Conservation (phyloP, 2,329 filamentous ascomycete species). For the Chrysoporthe puriensis region DNA sequence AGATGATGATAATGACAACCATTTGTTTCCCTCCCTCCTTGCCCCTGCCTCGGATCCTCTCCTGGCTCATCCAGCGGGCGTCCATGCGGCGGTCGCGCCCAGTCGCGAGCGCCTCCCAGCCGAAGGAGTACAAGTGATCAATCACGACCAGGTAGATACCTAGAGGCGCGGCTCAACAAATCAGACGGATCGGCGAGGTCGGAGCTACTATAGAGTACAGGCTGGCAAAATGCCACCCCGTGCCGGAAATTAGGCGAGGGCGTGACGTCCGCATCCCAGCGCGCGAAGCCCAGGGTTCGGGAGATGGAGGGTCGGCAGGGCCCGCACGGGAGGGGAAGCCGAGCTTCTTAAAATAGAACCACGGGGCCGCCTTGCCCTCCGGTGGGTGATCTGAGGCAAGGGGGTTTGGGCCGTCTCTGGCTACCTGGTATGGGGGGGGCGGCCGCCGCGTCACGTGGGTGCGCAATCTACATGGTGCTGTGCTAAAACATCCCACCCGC, state of each 20-base stretch:
- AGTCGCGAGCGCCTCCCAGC: not conserved
- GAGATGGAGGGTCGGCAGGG: constrained; percentile 11
- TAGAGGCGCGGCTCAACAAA: too few relatives aligned
- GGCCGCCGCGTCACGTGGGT: constrained; percentile 9
- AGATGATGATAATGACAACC: constrained; percentile 28
- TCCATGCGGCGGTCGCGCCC: not conserved
- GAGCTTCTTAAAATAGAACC: constrained; percentile 10
- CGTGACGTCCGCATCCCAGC: not conserved
- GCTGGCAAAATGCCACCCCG: not conserved
- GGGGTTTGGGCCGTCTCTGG: not conserved
- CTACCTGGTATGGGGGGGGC: not conserved
- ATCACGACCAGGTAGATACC: too few relatives aligned
- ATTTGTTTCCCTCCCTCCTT: not conserved
- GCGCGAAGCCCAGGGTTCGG: not conserved
- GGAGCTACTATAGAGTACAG: too few relatives aligned
- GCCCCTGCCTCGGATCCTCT: not conserved
- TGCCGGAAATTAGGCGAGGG: not conserved
- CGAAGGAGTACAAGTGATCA: too few relatives aligned
- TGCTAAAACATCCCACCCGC: not conserved
- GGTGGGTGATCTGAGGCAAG: constrained; percentile 11
- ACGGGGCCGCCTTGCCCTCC: not conserved
- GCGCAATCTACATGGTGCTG: not conserved
- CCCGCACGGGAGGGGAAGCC: constrained; percentile 6
- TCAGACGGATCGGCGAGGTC: too few relatives aligned
- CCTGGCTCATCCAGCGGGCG: not conserved